Evolutionary conservation across 1,284 basidiomycete species (phyloP).

Genomic region (Veloboletus limbatus): DNA sequence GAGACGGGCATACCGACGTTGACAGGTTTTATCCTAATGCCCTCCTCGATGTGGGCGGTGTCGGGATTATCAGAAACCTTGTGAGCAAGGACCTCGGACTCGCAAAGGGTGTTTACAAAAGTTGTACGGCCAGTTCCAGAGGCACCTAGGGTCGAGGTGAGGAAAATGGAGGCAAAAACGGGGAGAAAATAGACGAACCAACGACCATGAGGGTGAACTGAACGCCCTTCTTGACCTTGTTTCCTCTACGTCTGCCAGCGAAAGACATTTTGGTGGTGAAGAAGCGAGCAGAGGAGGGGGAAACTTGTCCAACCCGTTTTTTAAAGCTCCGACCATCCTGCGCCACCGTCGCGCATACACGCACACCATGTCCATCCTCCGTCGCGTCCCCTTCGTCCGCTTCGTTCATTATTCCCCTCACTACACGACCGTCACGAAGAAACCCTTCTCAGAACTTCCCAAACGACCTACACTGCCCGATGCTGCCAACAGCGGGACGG

Average conservation of each 20-base stretch:
- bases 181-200: slow-evolving; percentile 50
- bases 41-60: slow-evolving; percentile 91
- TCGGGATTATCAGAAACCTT: slow-evolving; percentile 86
- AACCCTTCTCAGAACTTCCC: slow-evolving; percentile 58
- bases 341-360: slow-evolving; percentile 36
- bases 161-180: slow-evolving; percentile 1
- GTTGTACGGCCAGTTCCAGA: slow-evolving; percentile 96
- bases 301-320: slow-evolving; percentile 36
- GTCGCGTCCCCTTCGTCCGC: slow-evolving; percentile 17
- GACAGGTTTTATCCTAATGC: slow-evolving; percentile 93
- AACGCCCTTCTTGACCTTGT: slow-evolving; percentile 96
- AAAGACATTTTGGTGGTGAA: slow-evolving; percentile 63
- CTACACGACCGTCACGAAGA: slow-evolving; percentile 40
- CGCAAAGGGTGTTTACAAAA: slow-evolving; percentile 97
- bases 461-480: slow-evolving; percentile 27
- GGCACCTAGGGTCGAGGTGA: slow-evolving; percentile 58
- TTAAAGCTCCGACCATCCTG: slow-evolving; percentile 38
- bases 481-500: not conserved
- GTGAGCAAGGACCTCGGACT: slow-evolving; percentile 84
- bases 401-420: slow-evolving; percentile 13
- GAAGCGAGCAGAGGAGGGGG: slow-evolving; percentile 23
- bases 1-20: slow-evolving; percentile 76
- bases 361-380: slow-evolving; percentile 20
- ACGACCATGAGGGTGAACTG: slow-evolving; percentile 96
- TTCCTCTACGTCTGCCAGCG: slow-evolving; percentile 83